Conservation (phyloP, 805 yeast species). For the Torulaspora indica region DNA sequence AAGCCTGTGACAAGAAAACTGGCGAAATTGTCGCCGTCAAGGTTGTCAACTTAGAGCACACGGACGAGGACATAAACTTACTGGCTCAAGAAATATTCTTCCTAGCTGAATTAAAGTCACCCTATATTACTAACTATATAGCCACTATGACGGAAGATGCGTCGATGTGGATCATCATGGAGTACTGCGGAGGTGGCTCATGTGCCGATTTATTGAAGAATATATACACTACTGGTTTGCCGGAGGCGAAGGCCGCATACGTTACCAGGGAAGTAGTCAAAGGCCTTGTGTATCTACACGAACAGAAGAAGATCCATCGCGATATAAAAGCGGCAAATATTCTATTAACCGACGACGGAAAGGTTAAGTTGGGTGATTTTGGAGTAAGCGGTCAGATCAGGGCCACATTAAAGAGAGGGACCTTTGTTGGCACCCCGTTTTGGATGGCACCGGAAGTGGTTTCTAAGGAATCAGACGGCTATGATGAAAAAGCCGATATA, state of each 20-base stretch:
- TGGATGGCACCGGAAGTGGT: slow-evolving; percentile 99
- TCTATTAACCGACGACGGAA: slow-evolving; percentile 61
- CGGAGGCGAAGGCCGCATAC: slow-evolving; percentile 50
- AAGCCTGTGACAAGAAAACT: slow-evolving; percentile 43
- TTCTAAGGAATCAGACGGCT: slow-evolving; percentile 46
- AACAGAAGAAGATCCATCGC: slow-evolving; percentile 73
- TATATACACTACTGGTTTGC: slow-evolving; percentile 24
- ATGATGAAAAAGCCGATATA: slow-evolving; percentile 83
- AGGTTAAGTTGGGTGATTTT: slow-evolving; percentile 82
- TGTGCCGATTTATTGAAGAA: slow-evolving; percentile 67
- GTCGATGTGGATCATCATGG: slow-evolving; percentile 87
- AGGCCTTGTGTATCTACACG: slow-evolving; percentile 76
- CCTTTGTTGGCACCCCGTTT: slow-evolving; percentile 92
- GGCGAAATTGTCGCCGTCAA: slow-evolving; percentile 71
- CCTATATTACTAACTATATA: slow-evolving; percentile 60
- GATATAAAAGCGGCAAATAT: slow-evolving; percentile 91
- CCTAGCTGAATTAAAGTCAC: slow-evolving; percentile 60
- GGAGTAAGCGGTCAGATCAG: slow-evolving; percentile 87
- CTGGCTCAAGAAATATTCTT: slow-evolving; percentile 75
- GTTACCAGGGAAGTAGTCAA: slow-evolving; percentile 58
- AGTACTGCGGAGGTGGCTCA: slow-evolving; percentile 92
- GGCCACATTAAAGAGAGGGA: slow-evolving; percentile 57
- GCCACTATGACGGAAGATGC: slow-evolving; percentile 62
- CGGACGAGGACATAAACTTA: slow-evolving; percentile 68
- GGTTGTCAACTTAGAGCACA: slow-evolving; percentile 72